Base-by-base conservation (phyloP, 306 rosid species). In the Dryas octopetala region DNA sequence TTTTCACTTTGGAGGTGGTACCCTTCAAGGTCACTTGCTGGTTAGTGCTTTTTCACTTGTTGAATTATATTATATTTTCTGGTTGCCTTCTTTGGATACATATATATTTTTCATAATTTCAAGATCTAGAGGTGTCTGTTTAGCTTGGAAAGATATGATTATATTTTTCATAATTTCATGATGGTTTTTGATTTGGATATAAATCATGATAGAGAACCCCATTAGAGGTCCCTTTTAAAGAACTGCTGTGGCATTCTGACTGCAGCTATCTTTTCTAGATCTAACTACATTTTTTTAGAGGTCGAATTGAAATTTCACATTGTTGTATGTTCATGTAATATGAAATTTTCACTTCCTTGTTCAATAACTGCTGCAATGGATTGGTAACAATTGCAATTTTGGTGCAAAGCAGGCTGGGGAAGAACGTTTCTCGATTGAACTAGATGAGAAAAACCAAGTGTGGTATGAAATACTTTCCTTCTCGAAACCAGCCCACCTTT, bases 381-480 rank as follows among this genome's bases (percentile, higher is more conserved):
- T 16, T 62, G 67, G 48, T 40, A 32, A 32, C 38, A 32, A 32
- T 1, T 59, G 38, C 49, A 65, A 78, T n/a, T 78, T 61, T 78
- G 54, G 57, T 28, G 14, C 41, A 68, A 62, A 52, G 71, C 93
- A 94, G 98, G 96, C 96, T 2, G 98, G 97, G 66, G 98, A 94
- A 80, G 98, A 94, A 65, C 86, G 97, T 5, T 94, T 94, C 85
- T 87, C 96, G 46, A 66, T 94, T 14, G 93, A 90, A 87, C 79
- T 94, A 71, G 98, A 94, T 26, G 90, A 82, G 85, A 87, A 91
- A 69, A 89, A 87, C 75, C 95, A 88, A 78, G 98, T 94, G 70
- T 94, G 98, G 98, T 91, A 94, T 73, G 98, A 91, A 85, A 84
- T 95, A 73, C 84, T 91, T 61, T 95, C 98, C 55, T 79, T 91